phyloP scores from a whole-genome alignment of 139 green algal species.

The Ostreobium quekettii region DNA sequence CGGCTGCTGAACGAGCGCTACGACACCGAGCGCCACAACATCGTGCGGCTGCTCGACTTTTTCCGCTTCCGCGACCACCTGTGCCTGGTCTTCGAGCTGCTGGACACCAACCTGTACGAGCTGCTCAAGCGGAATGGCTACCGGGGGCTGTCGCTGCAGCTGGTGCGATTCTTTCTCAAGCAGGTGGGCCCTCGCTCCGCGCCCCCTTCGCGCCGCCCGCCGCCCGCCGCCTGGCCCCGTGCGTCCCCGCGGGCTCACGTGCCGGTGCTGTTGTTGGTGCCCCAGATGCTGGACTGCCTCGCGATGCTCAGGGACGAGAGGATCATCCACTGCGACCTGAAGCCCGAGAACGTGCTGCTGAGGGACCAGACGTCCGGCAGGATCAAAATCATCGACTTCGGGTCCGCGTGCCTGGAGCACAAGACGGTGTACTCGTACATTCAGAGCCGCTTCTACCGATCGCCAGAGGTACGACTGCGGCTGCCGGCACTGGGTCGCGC shows the following conservation, averaged over 20 bases:
- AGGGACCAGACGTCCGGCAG: constrained; percentile 32
- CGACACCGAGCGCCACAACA: constrained; percentile 76
- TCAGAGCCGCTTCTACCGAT: constrained; percentile 91
- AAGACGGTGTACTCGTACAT: constrained; percentile 96
- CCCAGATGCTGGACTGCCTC: constrained; percentile 84
- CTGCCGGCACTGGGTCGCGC: constrained; percentile 14
- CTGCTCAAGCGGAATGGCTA: constrained; percentile 92
- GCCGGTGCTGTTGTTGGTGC: not conserved
- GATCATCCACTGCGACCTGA: constrained; percentile 98
- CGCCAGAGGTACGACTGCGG: constrained; percentile 58
- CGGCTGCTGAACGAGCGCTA: constrained; percentile 79
- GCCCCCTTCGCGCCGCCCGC: not conserved
- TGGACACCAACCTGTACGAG: constrained; percentile 96
- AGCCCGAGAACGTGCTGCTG: constrained; percentile 97
- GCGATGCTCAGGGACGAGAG: constrained; percentile 62
- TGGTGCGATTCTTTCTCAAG: constrained; percentile 74
- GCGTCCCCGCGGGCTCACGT: no score
- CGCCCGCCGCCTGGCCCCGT: no score
- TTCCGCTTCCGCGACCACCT: constrained; percentile 89
- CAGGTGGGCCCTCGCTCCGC: constrained; percentile 52
- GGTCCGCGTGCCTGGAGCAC: constrained; percentile 86
- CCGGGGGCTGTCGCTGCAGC: constrained; percentile 72
- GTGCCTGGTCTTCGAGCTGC: constrained; percentile 96
- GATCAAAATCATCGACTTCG: constrained; percentile 98
- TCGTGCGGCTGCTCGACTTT: constrained; percentile 89